Evolutionary conservation across 1,284 basidiomycete genomes (phyloP).

Genomic region (Tilletia setariae): DNA sequence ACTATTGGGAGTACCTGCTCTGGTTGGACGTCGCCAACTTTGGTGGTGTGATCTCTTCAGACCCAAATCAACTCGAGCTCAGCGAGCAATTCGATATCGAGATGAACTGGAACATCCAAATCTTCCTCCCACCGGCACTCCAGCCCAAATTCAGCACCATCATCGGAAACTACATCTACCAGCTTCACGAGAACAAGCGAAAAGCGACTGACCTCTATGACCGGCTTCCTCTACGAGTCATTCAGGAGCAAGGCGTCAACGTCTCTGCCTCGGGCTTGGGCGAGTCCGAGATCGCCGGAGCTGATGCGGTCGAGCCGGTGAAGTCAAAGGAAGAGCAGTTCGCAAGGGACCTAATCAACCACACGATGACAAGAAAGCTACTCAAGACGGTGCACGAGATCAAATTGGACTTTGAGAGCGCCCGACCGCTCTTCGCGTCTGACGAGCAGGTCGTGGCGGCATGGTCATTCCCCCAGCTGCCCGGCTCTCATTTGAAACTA

Average conservation of each 20-base stretch:
- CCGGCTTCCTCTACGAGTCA: constrained; percentile 70
- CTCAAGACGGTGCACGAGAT: constrained; percentile 70
- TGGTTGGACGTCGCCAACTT: constrained; percentile 96
- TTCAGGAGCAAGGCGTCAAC: constrained; percentile 59
- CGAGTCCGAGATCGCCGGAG: neutral
- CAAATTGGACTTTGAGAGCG: constrained; percentile 31
- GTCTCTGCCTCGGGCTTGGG: constrained; percentile 7
- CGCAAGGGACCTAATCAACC: constrained; percentile 71
- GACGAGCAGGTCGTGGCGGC: constrained; percentile 58
- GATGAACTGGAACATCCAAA: constrained; percentile 92
- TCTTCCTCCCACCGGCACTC: constrained; percentile 79
- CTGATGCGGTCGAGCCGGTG: constrained; percentile 65
- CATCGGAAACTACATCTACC: constrained; percentile 79
- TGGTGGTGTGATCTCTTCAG: constrained; percentile 72
- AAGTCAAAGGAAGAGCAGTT: constrained; percentile 65
- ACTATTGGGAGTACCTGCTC: constrained; percentile 89
- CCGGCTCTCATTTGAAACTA: constrained; percentile 75
- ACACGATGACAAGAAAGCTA: constrained; percentile 76
- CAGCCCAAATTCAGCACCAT: constrained; percentile 74
- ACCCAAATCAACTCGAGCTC: constrained; percentile 58
- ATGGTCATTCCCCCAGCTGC: constrained; percentile 73
- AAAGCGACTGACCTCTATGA: constrained; percentile 57
- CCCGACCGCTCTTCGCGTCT: constrained; percentile 63
- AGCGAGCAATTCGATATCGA: constrained; percentile 57
- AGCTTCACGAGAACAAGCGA: constrained; percentile 74